Conservation (phyloP, 176 grass and related monocot genomes). For the Cymbopogon citratus region DNA sequence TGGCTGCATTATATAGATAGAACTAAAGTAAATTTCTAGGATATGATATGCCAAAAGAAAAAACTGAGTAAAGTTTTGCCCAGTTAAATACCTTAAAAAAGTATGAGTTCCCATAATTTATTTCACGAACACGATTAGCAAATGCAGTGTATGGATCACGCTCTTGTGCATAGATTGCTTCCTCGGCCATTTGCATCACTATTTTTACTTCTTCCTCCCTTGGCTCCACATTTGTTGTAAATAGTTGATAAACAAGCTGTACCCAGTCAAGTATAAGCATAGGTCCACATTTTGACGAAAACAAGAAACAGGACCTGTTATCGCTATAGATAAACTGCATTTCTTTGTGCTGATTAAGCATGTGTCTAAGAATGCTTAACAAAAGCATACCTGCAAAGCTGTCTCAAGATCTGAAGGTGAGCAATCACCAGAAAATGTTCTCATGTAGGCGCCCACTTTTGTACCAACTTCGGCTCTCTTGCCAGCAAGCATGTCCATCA, state of each 20-base stretch:
- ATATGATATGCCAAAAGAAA: conserved; percentile 13
- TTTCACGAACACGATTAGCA: conserved; percentile 88
- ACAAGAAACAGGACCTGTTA: neutral
- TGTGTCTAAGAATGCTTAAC: conserved; percentile 23
- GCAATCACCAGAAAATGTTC: conserved; percentile 95
- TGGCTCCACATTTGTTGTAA: conserved; percentile 90
- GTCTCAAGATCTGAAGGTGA: conserved; percentile 97
- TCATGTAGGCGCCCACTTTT: conserved; percentile 96
- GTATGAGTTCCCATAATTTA: conserved; percentile 97
- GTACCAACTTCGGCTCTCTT: conserved; percentile 98
- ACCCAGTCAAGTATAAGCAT: conserved; percentile 33
- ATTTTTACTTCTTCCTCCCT: conserved; percentile 98
- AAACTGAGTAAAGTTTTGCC: conserved; percentile 13
- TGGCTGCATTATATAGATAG: conserved; percentile 53
- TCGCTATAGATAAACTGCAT: neutral
- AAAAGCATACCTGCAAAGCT: conserved; percentile 74
- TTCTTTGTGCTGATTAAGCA: neutral
- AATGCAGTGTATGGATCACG: conserved; percentile 96
- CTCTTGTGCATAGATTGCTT: conserved; percentile 99
- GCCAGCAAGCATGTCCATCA: conserved; percentile 99
- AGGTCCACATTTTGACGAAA: neutral
- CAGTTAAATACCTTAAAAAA: conserved; percentile 77
- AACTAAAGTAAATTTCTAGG: conserved; percentile 27
- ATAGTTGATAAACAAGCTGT: conserved; percentile 92
- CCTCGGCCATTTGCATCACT: conserved; percentile 99